Evolutionary conservation across 306 rosid genomes (phyloP).

Genomic region (Malus domestica): DNA sequence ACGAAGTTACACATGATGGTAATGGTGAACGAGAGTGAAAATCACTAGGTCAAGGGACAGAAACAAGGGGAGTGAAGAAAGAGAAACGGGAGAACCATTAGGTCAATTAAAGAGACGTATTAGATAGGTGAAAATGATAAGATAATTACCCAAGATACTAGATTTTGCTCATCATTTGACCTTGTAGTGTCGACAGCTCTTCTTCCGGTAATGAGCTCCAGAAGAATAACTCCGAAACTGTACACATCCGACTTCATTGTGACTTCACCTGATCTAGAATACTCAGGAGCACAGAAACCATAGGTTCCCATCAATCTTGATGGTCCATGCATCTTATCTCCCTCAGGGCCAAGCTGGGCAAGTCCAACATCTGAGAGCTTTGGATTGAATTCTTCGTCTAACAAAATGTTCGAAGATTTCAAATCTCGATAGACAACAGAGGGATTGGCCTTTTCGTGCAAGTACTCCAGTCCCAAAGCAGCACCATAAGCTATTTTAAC

Average conservation of each 20-base stretch:
- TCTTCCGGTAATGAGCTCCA: slow-evolving; percentile 83
- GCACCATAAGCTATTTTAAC: slow-evolving; percentile 59
- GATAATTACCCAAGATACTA: slow-evolving; percentile 70
- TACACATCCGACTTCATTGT: slow-evolving; percentile 77
- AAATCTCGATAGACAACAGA: slow-evolving; percentile 67
- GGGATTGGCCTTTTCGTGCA: slow-evolving; percentile 76
- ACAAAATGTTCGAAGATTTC: slow-evolving; percentile 63
- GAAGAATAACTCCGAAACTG: slow-evolving; percentile 75
- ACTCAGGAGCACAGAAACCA: slow-evolving; percentile 88
- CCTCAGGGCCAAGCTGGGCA: slow-evolving; percentile 45
- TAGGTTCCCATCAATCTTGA: slow-evolving; percentile 77
- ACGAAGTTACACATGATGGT: background rate
- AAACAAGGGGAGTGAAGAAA: background rate
- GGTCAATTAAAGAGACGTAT: background rate
- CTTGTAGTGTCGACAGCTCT: slow-evolving; percentile 67
- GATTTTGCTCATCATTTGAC: slow-evolving; percentile 66
- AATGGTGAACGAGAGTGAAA: background rate
- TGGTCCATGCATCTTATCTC: slow-evolving; percentile 46
- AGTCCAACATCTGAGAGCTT: slow-evolving; percentile 79
- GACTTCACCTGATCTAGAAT: slow-evolving; percentile 53
- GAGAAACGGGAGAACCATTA: background rate
- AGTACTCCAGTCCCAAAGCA: slow-evolving; percentile 75
- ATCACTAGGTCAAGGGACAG: background rate
- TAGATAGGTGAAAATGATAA: background rate
- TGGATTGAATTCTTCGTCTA: slow-evolving; percentile 53